Conservation (phyloP, 2,329 filamentous ascomycete species). For the Xylaria multiplex region DNA sequence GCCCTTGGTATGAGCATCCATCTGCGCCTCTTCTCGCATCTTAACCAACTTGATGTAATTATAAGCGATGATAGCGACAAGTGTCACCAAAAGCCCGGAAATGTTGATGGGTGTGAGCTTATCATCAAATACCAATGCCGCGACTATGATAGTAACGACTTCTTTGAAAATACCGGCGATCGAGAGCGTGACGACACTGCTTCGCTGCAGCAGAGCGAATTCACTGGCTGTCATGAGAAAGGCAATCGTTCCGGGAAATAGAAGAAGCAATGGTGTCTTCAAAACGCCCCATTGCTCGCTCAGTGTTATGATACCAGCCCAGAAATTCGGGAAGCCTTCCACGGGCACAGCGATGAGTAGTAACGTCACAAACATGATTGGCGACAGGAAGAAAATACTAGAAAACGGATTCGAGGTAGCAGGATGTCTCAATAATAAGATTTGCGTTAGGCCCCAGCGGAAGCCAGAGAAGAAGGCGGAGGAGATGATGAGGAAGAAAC, state of each 20-base stretch:
- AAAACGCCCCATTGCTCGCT: constrained; percentile 73
- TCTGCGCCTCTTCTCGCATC: constrained; percentile 81
- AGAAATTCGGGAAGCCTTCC: constrained; percentile 78
- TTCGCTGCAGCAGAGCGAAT: constrained; percentile 93
- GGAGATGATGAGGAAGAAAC: constrained; percentile 91
- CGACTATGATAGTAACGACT: constrained; percentile 92
- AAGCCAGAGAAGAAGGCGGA: constrained; percentile 97
- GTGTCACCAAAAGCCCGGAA: constrained; percentile 86
- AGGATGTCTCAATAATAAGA: constrained; percentile 90
- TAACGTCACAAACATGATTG: constrained; percentile 91
- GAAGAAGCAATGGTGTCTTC: constrained; percentile 75
- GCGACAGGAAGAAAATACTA: constrained; percentile 96
- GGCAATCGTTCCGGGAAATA: constrained; percentile 90
- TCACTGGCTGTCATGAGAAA: constrained; percentile 98
- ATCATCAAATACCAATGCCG: constrained; percentile 88
- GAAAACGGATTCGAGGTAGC: constrained; percentile 97
- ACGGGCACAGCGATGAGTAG: constrained; percentile 84
- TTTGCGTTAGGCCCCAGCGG: constrained; percentile 98
- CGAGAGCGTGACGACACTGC: constrained; percentile 92
- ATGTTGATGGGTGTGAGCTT: constrained; percentile 88
- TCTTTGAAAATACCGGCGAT: constrained; percentile 99
- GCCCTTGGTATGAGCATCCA: constrained; percentile 58
- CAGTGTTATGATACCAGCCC: constrained; percentile 72
- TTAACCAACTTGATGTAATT: constrained; percentile 94
- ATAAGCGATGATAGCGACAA: constrained; percentile 85